These are phyloP conservation scores for Talaromyces thailandensis DNA, from an alignment of 495 filamentous ascomycete genomes.

Conservation along the genomic window DNA sequence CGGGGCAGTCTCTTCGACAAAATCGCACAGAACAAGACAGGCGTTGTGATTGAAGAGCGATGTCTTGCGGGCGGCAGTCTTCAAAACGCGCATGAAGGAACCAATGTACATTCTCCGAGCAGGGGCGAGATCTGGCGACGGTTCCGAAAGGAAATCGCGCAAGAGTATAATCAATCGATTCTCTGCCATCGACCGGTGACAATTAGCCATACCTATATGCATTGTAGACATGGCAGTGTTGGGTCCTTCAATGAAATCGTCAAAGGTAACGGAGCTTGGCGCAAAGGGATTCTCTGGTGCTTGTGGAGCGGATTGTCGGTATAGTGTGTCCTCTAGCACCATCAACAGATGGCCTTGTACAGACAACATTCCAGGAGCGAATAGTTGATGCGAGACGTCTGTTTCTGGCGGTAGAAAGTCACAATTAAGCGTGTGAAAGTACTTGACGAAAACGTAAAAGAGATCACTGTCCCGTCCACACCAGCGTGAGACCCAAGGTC, in stretches of 20 bases:
- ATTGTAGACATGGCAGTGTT: slow-evolving; percentile 64
- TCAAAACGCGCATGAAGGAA: slow-evolving; percentile 65
- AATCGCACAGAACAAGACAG: slow-evolving; percentile 88
- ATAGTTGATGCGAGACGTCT: slow-evolving; percentile 52
- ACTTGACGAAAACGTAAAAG: slow-evolving; percentile 89
- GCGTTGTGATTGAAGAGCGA: slow-evolving; percentile 81
- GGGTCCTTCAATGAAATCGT: slow-evolving; percentile 62
- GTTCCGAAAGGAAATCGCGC: slow-evolving; percentile 72
- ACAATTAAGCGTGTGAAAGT: slow-evolving; percentile 73
- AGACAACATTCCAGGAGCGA: slow-evolving; percentile 71
- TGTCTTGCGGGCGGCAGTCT: slow-evolving; percentile 61
- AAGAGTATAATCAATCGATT: slow-evolving; percentile 83
- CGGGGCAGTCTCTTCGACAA: slow-evolving; percentile 69
- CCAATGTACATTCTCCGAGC: slow-evolving; percentile 69
- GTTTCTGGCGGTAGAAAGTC: slow-evolving; percentile 66
- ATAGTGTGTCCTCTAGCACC: slow-evolving; percentile 76
- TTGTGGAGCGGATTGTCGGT: slow-evolving; percentile 51
- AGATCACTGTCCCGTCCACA: slow-evolving; percentile 84
- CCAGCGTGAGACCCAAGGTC: slow-evolving; percentile 82
- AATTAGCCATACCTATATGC: slow-evolving; percentile 56
- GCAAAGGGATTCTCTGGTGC: slow-evolving; percentile 41
- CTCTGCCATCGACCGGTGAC: slow-evolving; percentile 77
- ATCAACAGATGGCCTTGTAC: slow-evolving; percentile 80
- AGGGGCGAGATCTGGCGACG: slow-evolving; percentile 42
- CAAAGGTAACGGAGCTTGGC: slow-evolving; percentile 59